Percentiles rank a stretch among this genome's conserved stretches.
These are phyloP conservation scores for Haematococcus lacustris DNA, from an alignment of 139 green algal species.

Conservation along the genomic window DNA sequence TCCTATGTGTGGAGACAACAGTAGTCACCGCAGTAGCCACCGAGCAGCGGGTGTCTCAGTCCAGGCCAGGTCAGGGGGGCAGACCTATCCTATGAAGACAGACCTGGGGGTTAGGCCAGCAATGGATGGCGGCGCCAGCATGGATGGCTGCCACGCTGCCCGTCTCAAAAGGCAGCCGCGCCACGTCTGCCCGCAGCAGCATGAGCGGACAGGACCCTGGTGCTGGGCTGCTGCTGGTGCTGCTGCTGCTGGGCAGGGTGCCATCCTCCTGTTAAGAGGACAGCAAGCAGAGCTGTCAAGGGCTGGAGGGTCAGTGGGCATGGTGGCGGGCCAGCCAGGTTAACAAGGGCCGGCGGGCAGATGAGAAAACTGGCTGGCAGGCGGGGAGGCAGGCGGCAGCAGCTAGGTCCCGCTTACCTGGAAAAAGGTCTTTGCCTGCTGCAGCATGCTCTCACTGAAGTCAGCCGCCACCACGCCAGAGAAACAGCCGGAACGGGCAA, in stretches of 20 bases:
- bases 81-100: no score
- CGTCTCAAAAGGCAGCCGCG: slow-evolving; percentile 79
- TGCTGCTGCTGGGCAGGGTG: not conserved
- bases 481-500: slow-evolving; percentile 65
- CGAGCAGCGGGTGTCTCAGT: no score
- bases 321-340: no score
- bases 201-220: slow-evolving; percentile 39
- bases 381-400: no score
- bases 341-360: no score
- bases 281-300: no score
- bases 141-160: slow-evolving; percentile 81
- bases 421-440: slow-evolving; percentile 64
- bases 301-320: no score
- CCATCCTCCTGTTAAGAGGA: slow-evolving; percentile 9
- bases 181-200: slow-evolving; percentile 81
- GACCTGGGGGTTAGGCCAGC: slow-evolving; percentile 78
- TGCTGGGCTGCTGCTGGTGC: not conserved
- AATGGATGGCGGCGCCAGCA: slow-evolving; percentile 94
- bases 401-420: slow-evolving; percentile 18
- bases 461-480: slow-evolving; percentile 63
- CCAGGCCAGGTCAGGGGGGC: no score
- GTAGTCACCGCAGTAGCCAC: no score
- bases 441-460: slow-evolving; percentile 80
- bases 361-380: no score
- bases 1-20: not conserved